Evolutionary conservation across 2,329 filamentous ascomycete species (phyloP), one percentile per base, ranked within the genome.

Genomic region (Aspergillus fijiensis): DNA sequence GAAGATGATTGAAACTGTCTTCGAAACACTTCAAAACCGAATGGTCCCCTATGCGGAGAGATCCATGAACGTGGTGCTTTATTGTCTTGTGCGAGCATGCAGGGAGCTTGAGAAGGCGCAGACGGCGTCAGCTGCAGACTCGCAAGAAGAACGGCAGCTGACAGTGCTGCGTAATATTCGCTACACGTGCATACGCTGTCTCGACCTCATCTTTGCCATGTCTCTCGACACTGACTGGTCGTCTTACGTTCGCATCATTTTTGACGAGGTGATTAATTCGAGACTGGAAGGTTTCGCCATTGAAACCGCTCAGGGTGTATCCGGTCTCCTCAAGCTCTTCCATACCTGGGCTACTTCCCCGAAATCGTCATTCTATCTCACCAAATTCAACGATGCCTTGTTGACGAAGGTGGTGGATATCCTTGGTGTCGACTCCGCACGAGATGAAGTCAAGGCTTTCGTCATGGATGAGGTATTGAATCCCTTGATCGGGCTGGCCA

Each of bases 251-350:
- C 81, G 85, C 9, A 76, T 84, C 0, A 88, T 98, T 55, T 85
- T 95, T 56, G 79, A 84, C 29, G 88, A 96, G 70, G 79, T 96
- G 27, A 82, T 99, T 50, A 86, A 85, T 55, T 91, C 91, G 19
- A 85, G 92, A 65, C 80, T 98, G 19, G 84, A 89, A 2, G 91
- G 90, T 59, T 85, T 99, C 57, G 86, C 92, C 0, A 81, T 85
- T 5, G 95, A 99, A 77, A 96, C 91, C 49, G 90, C 92, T 0
- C 93, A 99, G 72, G 91, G 92, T 14, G 82, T 97, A 7, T 98
- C 95, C 2, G 90, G 89, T 16, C 84, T 92, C 47, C 83, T 97
- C 62, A 88, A 89, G 63, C 81, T 99, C 5, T 87, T 99, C 63
- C 87, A 86, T 3, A 90, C 89, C 1, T 96, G 94, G 90, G 88